Base-by-base conservation (phyloP, 2,329 filamentous ascomycete species). In the Atkinsonella texensis region DNA sequence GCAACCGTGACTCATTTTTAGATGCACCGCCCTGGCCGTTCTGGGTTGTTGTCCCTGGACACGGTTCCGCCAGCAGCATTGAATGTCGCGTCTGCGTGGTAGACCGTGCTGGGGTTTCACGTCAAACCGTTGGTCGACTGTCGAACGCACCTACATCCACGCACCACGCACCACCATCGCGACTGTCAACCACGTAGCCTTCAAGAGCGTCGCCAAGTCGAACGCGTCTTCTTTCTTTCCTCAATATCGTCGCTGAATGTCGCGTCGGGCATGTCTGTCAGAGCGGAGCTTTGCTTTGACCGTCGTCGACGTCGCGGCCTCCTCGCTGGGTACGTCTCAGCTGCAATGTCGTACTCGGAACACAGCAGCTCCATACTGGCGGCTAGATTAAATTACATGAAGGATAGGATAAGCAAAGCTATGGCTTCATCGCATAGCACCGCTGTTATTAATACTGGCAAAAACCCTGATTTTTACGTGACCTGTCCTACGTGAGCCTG, bases 1-100 rank as follows among this genome's bases (percentile, higher is more conserved):
- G 45, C 56, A 55, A 49, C 38, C 11, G 42, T 65, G 62, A 63
- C 62, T 65, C 62, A 65, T 59, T 60, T 60, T 62, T 62, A 60
- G 61, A 61, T 56, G 55, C 62, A 50, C 32, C n/a, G 2, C 20
- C 46, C 46, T 46, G 41, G 40, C 47, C 39, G 2, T 46, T 38
- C 12, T 45, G 15, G 41, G 40, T 12, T 13, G 11, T 42, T 17
- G 18, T 33, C 31, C 32, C 9, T 42, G 9, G 38, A 35, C 48
- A 15, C 48, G 48, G 41, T 31, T 44, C 31, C 32, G n/a, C 35
- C 43, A 23, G 15, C 23, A 32, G 20, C 8, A 32, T 31, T 45
- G 11, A 28, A 31, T 6, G 28, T 12, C 28, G n/a, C 43, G 43
- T 38, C 35, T 12, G 15, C 35, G 7, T 38, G 35, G 35, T 23